A percentile compares a stretch with the other conserved stretches of the same genome.
These are phyloP conservation scores for Colletotrichum spinosum DNA, from an alignment of 2,329 filamentous ascomycete genomes.

Conservation along the genomic window DNA sequence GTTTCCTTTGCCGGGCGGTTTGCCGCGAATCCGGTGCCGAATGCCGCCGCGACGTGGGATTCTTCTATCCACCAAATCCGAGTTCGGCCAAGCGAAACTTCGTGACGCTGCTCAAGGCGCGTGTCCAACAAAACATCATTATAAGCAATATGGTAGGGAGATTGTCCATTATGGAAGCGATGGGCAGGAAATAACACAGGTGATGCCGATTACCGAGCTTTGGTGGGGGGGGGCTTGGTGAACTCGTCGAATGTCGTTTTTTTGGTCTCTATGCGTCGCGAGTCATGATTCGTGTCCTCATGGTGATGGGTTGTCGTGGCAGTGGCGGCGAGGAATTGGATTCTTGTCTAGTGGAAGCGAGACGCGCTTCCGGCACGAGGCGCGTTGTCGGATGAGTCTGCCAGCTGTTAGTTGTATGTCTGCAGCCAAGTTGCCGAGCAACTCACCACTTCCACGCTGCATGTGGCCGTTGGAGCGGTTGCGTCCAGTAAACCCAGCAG, in stretches of 20 bases:
- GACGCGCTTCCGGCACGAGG: slow-evolving; percentile 49
- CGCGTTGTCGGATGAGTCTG: slow-evolving; percentile 58
- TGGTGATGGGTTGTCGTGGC: slow-evolving; percentile 28
- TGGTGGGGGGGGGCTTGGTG: slow-evolving; percentile 13
- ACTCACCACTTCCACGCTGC: slow-evolving; percentile 71
- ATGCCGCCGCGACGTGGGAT: slow-evolving; percentile 40
- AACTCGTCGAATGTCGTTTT: slow-evolving; percentile 40
- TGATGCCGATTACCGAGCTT: slow-evolving; percentile 34
- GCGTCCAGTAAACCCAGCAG: slow-evolving; percentile 64
- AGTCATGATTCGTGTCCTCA: slow-evolving; percentile 39
- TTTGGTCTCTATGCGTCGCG: slow-evolving; percentile 51
- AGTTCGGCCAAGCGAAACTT: slow-evolving; percentile 36
- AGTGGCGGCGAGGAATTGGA: slow-evolving; percentile 31
- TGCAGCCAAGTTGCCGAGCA: neutral
- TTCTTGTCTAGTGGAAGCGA: slow-evolving; percentile 38
- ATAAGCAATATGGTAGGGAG: slow-evolving; percentile 49
- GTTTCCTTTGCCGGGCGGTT: slow-evolving; percentile 31
- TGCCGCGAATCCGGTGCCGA: slow-evolving; percentile 29
- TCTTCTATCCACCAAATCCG: slow-evolving; percentile 50
- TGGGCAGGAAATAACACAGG: slow-evolving; percentile 35
- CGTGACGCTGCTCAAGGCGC: slow-evolving; percentile 38
- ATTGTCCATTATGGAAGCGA: slow-evolving; percentile 38
- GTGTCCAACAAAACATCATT: slow-evolving; percentile 47
- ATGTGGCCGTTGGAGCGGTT: slow-evolving; percentile 70
- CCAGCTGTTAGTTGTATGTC: slow-evolving; percentile 10